Evolutionary conservation across 1,139 yeast genomes (phyloP).

Genomic region (Taiozyma sp.): DNA sequence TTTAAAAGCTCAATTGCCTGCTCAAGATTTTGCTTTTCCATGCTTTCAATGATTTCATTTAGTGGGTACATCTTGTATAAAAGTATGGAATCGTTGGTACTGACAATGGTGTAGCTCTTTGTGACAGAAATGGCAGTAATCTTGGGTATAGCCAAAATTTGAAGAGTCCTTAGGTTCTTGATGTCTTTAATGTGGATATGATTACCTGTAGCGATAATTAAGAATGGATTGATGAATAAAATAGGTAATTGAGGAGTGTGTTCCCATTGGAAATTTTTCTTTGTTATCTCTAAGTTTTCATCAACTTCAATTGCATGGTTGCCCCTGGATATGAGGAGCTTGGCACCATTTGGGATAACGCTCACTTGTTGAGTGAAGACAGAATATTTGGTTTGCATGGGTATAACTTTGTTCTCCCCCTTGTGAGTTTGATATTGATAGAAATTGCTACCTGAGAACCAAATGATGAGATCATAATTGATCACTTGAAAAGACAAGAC

Average conservation of each 20-base stretch:
- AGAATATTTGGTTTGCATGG: constrained; percentile 1
- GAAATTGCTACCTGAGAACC: constrained; percentile 5
- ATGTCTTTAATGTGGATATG: constrained; percentile 42
- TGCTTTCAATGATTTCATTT: constrained; percentile 33
- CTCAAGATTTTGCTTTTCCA: constrained; percentile 21
- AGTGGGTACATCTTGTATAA: constrained; percentile 32
- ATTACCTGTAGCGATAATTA: constrained; percentile 37
- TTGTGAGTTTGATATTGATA: background rate
- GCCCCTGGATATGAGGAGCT: constrained; percentile 19
- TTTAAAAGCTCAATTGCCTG: constrained; percentile 41
- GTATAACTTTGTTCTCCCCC: background rate
- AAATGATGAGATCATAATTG: background rate
- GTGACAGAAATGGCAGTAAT: constrained; percentile 3
- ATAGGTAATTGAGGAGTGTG: constrained; percentile 29
- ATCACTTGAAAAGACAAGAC: constrained; percentile 7
- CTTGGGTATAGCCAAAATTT: constrained; percentile 21
- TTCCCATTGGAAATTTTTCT: constrained; percentile 24
- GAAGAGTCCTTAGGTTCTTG: constrained; percentile 30
- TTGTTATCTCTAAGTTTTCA: constrained; percentile 9
- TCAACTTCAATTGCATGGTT: constrained; percentile 21
- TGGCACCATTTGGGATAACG: background rate
- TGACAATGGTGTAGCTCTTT: constrained; percentile 1
- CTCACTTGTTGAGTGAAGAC: constrained; percentile 3
- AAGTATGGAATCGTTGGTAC: constrained; percentile 29
- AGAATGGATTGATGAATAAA: constrained; percentile 41